Conservation (phyloP, 495 filamentous ascomycete species). For the Podospora anserina region DNA sequence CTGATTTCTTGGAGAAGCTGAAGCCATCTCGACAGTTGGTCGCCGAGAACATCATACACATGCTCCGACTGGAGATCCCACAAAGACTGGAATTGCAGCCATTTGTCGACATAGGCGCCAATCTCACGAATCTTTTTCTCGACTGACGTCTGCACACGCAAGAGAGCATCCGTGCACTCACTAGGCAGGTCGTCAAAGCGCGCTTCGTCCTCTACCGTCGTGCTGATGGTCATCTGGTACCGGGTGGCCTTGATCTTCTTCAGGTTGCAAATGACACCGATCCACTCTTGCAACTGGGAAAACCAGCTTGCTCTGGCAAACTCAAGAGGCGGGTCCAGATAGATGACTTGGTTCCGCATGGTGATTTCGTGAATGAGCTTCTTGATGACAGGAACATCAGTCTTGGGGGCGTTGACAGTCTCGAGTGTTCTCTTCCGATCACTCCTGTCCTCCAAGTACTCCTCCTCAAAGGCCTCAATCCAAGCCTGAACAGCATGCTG, state of each 20-base stretch:
- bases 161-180: slow-evolving; percentile 71
- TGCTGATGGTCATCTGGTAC: slow-evolving; percentile 79
- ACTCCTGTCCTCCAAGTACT: slow-evolving; percentile 49
- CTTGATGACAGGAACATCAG: slow-evolving; percentile 57
- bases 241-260: slow-evolving; percentile 90
- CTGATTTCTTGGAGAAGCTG: slow-evolving; percentile 93
- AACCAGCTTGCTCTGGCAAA: slow-evolving; percentile 93
- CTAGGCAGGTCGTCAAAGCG: slow-evolving; percentile 85
- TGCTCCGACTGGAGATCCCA: slow-evolving; percentile 97
- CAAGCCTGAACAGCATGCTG: slow-evolving; percentile 76
- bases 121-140: slow-evolving; percentile 76
- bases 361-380: slow-evolving; percentile 83
- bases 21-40: slow-evolving; percentile 87
- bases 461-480: slow-evolving; percentile 76
- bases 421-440: slow-evolving; percentile 45
- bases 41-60: slow-evolving; percentile 86
- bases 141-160: slow-evolving; percentile 72
- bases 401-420: slow-evolving; percentile 34
- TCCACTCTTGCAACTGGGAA: slow-evolving; percentile 85
- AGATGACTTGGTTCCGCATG: slow-evolving; percentile 95
- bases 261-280: slow-evolving; percentile 86
- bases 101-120: slow-evolving; percentile 84
- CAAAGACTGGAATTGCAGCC: slow-evolving; percentile 96
- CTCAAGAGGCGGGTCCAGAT: slow-evolving; percentile 87
- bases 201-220: slow-evolving; percentile 60